These are phyloP conservation scores for Elaeis oleifera DNA, from an alignment of 202 grass and related monocot species.

Conservation along the genomic window DNA sequence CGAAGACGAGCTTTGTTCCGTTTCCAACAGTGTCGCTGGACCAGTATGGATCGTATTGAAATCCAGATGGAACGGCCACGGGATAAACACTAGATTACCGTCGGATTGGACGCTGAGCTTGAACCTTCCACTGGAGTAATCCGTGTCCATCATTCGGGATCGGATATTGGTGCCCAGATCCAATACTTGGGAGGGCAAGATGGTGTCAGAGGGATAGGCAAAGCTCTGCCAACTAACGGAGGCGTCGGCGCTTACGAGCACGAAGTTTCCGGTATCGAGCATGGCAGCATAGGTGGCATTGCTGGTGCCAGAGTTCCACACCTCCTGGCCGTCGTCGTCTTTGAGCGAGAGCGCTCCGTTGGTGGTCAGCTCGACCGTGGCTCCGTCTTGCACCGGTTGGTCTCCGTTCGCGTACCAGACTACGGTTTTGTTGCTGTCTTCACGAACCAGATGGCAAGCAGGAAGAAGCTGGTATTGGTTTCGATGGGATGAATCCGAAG, in stretches of 20 bases:
- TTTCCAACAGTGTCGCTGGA: background rate
- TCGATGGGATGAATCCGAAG: conserved; percentile 13
- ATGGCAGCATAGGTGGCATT: background rate
- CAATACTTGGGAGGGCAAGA: background rate
- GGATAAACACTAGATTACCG: conserved; percentile 10
- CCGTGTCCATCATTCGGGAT: conserved; percentile 12
- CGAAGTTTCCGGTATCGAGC: conserved; percentile 21
- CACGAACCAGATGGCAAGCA: conserved; percentile 37
- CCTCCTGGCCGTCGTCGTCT: background rate
- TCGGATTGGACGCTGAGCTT: background rate
- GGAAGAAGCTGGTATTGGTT: conserved; percentile 7
- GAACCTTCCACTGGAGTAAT: conserved; percentile 24
- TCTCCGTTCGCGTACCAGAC: conserved; percentile 21
- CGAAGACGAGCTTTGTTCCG: background rate
- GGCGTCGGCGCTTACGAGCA: background rate
- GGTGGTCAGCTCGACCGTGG: conserved; percentile 8
- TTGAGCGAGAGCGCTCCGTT: conserved; percentile 8
- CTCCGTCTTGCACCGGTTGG: background rate
- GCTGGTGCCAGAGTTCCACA: background rate
- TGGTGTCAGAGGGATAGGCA: too few relatives aligned
- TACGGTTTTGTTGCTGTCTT: conserved; percentile 17
- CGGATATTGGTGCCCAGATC: background rate
- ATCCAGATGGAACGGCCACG: background rate
- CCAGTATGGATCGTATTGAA: background rate
- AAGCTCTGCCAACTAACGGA: conserved; percentile 7